Evolutionary conservation across 306 rosid genomes (phyloP).

Genomic region (Prunus mongolica): DNA sequence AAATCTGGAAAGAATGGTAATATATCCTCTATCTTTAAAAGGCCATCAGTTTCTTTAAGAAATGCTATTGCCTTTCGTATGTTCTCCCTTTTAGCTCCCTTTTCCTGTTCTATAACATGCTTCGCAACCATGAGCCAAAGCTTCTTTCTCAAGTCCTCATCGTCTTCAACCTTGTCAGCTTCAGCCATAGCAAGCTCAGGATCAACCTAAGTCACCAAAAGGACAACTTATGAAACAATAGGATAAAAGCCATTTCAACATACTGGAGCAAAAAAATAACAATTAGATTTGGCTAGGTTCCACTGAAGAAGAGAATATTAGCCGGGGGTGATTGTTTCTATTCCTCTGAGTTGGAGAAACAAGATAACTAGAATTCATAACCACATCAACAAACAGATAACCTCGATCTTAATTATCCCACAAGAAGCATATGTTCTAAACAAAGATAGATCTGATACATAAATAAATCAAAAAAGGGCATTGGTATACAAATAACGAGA

Average conservation of each 20-base stretch:
- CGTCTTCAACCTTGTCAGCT: slow-evolving; percentile 98
- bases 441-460: background rate
- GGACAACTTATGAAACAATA: slow-evolving; percentile 8
- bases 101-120: slow-evolving; percentile 92
- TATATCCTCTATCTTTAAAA: slow-evolving; percentile 92
- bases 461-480: background rate
- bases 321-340: slow-evolving; percentile 15
- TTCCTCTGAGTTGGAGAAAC: slow-evolving; percentile 8
- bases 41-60: slow-evolving; percentile 98
- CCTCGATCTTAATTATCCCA: background rate
- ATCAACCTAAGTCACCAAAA: slow-evolving; percentile 67
- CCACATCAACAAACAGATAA: background rate
- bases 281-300: background rate
- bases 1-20: slow-evolving; percentile 97
- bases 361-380: background rate
- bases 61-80: slow-evolving; percentile 96
- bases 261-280: background rate
- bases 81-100: slow-evolving; percentile 96
- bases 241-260: background rate
- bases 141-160: slow-evolving; percentile 96
- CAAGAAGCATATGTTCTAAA: background rate
- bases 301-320: slow-evolving; percentile 1
- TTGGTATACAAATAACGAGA: background rate
- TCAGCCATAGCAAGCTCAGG: slow-evolving; percentile 99
- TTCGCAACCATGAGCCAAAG: slow-evolving; percentile 98